Evolutionary conservation across 2,329 filamentous ascomycete genomes (phyloP), one percentile per base, ranked within the genome.

Genomic region (Exophiala oligosperma): DNA sequence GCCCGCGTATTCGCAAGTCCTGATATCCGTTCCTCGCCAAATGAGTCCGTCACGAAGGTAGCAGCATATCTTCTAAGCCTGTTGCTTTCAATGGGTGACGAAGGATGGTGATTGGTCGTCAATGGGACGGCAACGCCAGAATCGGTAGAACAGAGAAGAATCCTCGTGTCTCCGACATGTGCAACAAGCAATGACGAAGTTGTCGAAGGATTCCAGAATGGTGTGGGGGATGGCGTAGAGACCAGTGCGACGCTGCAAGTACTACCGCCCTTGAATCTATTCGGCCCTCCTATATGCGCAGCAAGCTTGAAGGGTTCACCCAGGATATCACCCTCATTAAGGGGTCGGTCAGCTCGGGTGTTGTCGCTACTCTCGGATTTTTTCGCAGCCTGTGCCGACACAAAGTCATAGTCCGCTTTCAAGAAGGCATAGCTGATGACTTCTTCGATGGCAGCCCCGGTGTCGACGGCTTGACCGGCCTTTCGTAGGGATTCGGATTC

Each of bases 11-110:
- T 99, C 66, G 94, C 94, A 0, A 99, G 82, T 0, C 94, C 93
- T 12, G 87, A 87, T 73, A 99, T 94, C 66, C 94, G 91, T 75
- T 97, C 92, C 76, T 99, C 94, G 70, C 94, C 94, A 72, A 99
- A 99, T 35, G 91, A 95, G 75, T 99, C 94, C 0, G 93, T 94
- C 17, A 96, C 88, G 71, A 97, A 93, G 2, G 88, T 88, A 29
- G 89, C 85, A 1, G 92, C 90, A 71, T 92, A 97, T 49, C 92
- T 87, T 46, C 92, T 88, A 24, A 99, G 82, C 6, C 94, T 85
- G 43, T 85, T 87, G 8, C 89, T 87, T 77, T 99, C 94, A 55
- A 86, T 81, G 0, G 94, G 94, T 3, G 89, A 85, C n/a, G 87
- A 90, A 0, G 94, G 93, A 71, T 96, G 94, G 74, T 99, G 94